These are phyloP conservation scores for Paulownia fortunei DNA, from an alignment of 257 asterid genomes.

Conservation along the genomic window DNA sequence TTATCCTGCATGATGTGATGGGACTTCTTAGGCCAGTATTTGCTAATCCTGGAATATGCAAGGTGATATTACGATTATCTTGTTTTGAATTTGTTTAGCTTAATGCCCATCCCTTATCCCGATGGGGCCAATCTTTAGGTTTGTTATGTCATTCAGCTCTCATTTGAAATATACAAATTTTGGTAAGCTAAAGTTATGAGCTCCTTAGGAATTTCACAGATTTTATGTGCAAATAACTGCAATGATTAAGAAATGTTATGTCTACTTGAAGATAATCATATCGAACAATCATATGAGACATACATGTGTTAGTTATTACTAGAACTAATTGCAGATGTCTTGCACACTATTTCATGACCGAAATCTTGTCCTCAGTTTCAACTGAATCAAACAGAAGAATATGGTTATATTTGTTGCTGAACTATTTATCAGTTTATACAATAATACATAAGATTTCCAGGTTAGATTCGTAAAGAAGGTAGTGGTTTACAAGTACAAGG, in stretches of 20 bases:
- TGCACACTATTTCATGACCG: background rate
- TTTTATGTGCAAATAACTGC: constrained; percentile 3
- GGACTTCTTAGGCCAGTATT: constrained; percentile 81
- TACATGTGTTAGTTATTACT: background rate
- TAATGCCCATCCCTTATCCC: background rate
- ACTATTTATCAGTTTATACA: background rate
- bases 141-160: background rate
- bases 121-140: background rate
- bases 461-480: too few relatives aligned
- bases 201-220: background rate
- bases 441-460: background rate
- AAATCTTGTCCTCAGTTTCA: background rate
- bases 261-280: background rate
- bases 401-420: background rate
- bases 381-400: background rate
- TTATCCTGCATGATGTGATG: constrained; percentile 79
- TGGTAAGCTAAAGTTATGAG: background rate
- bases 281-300: background rate
- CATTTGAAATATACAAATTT: background rate
- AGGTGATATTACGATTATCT: constrained; percentile 51
- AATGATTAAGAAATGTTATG: constrained; percentile 4
- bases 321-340: background rate
- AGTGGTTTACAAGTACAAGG: too few relatives aligned
- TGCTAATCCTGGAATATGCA: constrained; percentile 82
- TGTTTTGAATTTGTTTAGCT: constrained; percentile 11